Evolutionary conservation across 805 yeast species (phyloP), one percentile per base, ranked within the genome.

Genomic region (Metschnikowia picachoensis): DNA sequence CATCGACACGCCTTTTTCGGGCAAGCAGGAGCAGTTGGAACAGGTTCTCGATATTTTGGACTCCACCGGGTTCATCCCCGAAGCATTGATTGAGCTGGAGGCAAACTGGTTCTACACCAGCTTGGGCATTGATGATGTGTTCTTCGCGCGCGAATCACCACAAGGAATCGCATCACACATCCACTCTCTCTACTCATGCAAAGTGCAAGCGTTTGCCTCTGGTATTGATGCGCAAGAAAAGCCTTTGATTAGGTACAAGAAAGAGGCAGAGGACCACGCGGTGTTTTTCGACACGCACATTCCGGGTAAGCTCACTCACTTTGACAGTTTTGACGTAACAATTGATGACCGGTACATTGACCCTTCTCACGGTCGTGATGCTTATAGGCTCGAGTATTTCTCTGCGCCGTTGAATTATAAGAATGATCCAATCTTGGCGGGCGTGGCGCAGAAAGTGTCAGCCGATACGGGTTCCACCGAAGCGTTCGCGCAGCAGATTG

Each of bases 71-170:
- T 87, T 92, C 61, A 87, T 92, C 50, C 99, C 98, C 9, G 95
- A 87, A 57, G 68, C 79, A 46, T 74, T 89, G 57, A 87, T 92
- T 54, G 97, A 90, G 66, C 73, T 78, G 45, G 98, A 92, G 68
- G 83, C 92, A 8, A 78, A 75, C 39, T 90, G 97, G 95, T 91
- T 92, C 64, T 94, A 94, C 71, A 80, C 85, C 47, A 68, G 79
- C 35, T 75, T 92, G 54, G 97, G 97, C 27, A 89, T 92, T 49
- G 97, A 91, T 61, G 97, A 90, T 61, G 84, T 88, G 29, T 92
- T 87, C 67, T 91, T 92, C 63, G 94, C 94, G 36, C 80, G 85
- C 52, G 97, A 92, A 61, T 72, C 87, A 5, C 85, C 91, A 12
- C 80, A 77, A 43, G 87, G 84, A 50, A 86, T 92, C 55, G 91